Percentiles rank a stretch among this genome's conserved stretches.
Conservation (phyloP, 495 filamentous ascomycete genomes). For the Aspergillus homomorphus region DNA sequence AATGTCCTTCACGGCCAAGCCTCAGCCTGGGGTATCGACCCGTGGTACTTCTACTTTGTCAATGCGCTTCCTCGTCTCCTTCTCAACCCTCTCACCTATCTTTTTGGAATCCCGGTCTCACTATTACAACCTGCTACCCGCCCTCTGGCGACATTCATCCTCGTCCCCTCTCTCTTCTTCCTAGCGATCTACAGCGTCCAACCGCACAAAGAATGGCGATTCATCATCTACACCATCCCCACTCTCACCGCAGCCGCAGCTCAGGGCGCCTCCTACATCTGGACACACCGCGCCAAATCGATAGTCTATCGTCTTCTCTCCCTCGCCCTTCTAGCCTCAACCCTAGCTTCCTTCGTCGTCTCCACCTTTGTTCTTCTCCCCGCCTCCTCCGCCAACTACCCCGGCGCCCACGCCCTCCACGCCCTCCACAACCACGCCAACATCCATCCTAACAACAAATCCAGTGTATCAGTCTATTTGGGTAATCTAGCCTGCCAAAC, state of each 20-base stretch:
- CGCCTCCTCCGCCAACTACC: conserved; percentile 78
- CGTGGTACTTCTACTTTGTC: conserved; percentile 82
- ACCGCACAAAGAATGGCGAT: conserved; percentile 95
- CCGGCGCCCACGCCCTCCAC: conserved; percentile 74
- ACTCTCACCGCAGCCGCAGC: conserved; percentile 75
- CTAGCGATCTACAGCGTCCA: conserved; percentile 75
- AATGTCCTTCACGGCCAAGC: conserved; percentile 73
- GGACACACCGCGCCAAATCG: conserved; percentile 61
- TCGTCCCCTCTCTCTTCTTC: conserved; percentile 68
- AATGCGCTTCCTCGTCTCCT: conserved; percentile 80
- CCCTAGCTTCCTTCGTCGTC: conserved; percentile 54
- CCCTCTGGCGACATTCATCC: conserved; percentile 46
- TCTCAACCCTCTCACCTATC: conserved; percentile 66
- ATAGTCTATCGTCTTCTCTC: conserved; percentile 55
- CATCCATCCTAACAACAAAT: conserved; percentile 11
- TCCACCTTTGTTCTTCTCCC: conserved; percentile 63
- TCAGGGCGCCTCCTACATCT: conserved; percentile 70
- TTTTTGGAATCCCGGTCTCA: conserved; percentile 64
- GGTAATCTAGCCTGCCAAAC: conserved; percentile 92
- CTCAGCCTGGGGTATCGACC: conserved; percentile 81
- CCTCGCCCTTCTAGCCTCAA: conserved; percentile 52
- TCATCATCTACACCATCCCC: conserved; percentile 87
- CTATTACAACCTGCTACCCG: conserved; percentile 52
- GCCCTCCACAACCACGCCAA: conserved; percentile 39
- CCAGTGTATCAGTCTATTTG: conserved; percentile 59